Evolutionary conservation across 768 basidiomycete species (phyloP), one percentile per base, ranked within the genome.

Genomic region (Suillus placidus): DNA sequence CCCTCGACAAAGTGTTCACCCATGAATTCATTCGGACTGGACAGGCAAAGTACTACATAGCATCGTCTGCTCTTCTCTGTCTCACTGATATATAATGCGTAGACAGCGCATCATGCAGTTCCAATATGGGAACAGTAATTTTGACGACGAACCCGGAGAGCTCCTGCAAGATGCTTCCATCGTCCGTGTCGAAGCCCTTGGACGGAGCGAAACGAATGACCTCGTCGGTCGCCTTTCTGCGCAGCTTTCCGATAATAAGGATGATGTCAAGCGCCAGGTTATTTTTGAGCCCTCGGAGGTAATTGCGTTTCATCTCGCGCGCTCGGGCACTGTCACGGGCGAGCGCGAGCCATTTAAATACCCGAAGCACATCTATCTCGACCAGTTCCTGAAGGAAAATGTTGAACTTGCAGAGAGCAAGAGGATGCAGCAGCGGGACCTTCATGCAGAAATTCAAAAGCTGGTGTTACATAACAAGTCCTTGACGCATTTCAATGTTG

Each of bases 351-450:
- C 69, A 5, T 88, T 93, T 68, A 74, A 73, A 16, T 94, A 84
- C 69, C 92, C 92, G 2, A 85, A 84, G 68, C 79, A 80, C 23
- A 79, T 94, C 56, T 92, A 86, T 72, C 79, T 94, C 55, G 93
- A 94, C 71, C 85, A 87, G 60, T 94, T 92, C 69, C 68, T 93
- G 67, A 80, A 80, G 58, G 81, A 83, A 60, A 92, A 91, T 49
- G 69, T 85, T 5, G 80, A 81, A 9, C 69, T 83, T 34, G 79
- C 82, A 14, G 73, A 75, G 16, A 70, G 72, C 55, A 82, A 80
- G 69, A 69, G 79, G 38, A 65, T 12, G 49, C 66, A 76, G 51
- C 79, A 76, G 69, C 73, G 76, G 14, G 77, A 81, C 34, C 80
- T 88, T 62, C 66, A 78, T 8, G 79, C 78, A 20, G 82, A 89